Evolutionary conservation across 2,329 filamentous ascomycete species (phyloP), one percentile per base, ranked within the genome.

Genomic region (Ramularia endophylla): DNA sequence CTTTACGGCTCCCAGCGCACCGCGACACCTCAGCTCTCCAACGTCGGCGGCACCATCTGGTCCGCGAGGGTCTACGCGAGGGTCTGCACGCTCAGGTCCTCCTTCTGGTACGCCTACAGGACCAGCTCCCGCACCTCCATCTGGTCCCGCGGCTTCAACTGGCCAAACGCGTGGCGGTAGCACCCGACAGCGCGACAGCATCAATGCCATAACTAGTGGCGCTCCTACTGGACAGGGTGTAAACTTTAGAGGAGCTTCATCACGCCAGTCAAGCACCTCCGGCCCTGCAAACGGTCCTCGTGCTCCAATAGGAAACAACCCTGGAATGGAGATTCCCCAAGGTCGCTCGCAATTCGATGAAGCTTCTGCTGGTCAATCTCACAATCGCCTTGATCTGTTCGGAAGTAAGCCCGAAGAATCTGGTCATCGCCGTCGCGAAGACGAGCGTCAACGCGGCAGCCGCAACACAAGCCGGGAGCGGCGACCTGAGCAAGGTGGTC

Each of bases 181-280:
- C 22, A 46, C 55, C 17, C 38, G 56, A 28, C 53, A 58, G 36
- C 45, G 52, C 22, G 44, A 45, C 12, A 48, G 48, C 31, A 55
- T 60, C 51, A 57, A 57, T 35, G 48, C 54, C n/a, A 48, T 39
- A 15, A 45, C 34, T 30, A 41, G 39, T 8, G 36, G 42, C 18
- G 41, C 36, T 8, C 40, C 52, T 6, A 37, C 43, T 17, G 37
- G 43, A 18, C 55, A 56, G 46, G 50, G 53, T 32, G 52, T 58
- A 13, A 56, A 54, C 27, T 57, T 62, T 41, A 48, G 60, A 34
- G 61, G 61, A 8, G 60, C 59, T 22, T 51, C 54, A n/a, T 41
- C 52, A 39, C 38, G 55, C 9, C 55, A 54, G 40, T 40, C 45
- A 38, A 57, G 52, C 37, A 17, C 36, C 36, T 49, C 38, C 48